These are phyloP conservation scores for Malus asiatica DNA, from an alignment of 306 rosid genomes.

Conservation along the genomic window DNA sequence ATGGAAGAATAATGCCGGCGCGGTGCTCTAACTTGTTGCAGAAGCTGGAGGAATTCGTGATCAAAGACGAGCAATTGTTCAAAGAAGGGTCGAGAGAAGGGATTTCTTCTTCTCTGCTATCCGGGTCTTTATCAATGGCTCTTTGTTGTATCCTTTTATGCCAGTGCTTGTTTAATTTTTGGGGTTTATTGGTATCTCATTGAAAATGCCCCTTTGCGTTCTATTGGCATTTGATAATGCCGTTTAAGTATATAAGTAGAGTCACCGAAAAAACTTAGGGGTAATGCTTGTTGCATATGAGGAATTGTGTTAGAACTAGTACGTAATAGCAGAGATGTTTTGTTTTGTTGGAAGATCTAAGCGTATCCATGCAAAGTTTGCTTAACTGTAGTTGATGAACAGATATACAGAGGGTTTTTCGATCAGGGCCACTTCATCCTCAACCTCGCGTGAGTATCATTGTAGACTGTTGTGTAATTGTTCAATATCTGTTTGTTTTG, in stretches of 20 bases:
- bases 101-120: conserved; percentile 57
- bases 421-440: conserved; percentile 71
- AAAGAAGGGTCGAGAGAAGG: conserved; percentile 35
- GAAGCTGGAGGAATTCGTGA: conserved; percentile 54
- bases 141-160: conserved; percentile 82
- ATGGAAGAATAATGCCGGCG: conserved; percentile 64
- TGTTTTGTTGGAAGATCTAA: neutral
- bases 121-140: conserved; percentile 89
- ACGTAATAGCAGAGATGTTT: neutral
- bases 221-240: neutral
- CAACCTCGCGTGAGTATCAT: conserved; percentile 68
- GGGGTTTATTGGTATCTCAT: neutral
- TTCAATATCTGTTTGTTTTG: neutral
- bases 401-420: conserved; percentile 93
- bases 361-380: conserved; percentile 11
- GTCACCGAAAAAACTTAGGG: neutral
- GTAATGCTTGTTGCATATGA: neutral
- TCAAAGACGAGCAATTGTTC: conserved; percentile 45
- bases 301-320: neutral
- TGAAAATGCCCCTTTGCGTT: neutral
- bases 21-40: conserved; percentile 58
- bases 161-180: neutral
- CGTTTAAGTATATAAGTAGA: neutral
- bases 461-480: neutral
- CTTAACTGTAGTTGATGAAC: conserved; percentile 35